Conservation (phyloP, 306 rosid species). For the Cucumis hystrix region DNA sequence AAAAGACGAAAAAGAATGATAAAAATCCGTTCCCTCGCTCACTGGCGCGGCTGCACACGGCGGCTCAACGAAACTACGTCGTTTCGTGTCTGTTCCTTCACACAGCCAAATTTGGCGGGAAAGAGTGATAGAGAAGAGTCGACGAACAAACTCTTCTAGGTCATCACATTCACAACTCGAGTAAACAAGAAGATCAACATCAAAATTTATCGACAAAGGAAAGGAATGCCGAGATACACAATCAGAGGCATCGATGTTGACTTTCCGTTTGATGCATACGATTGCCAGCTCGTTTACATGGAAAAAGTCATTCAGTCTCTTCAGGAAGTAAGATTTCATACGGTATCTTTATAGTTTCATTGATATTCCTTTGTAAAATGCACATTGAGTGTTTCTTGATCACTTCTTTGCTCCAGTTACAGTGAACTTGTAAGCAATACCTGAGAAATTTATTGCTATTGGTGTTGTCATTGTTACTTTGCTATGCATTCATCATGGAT, state of each 20-base stretch:
- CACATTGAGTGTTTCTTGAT: not conserved
- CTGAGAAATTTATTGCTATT: not conserved
- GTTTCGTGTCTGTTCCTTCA: not conserved
- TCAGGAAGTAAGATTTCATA: conserved; percentile 39
- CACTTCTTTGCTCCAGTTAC: not conserved
- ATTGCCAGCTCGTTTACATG: conserved; percentile 87
- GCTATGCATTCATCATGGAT: not conserved
- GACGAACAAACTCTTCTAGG: conserved; percentile 23
- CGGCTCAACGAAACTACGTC: not conserved
- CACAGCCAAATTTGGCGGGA: conserved; percentile 35
- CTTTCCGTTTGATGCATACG: conserved; percentile 83
- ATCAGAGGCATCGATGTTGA: conserved; percentile 73
- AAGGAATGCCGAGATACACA: conserved; percentile 64
- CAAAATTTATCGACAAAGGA: not conserved
- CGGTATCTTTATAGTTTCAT: not conserved
- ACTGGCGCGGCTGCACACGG: not conserved
- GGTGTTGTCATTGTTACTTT: not conserved
- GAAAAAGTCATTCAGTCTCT: conserved; percentile 87
- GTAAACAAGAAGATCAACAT: not conserved
- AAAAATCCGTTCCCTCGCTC: not conserved
- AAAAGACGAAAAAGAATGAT: too few species aligned
- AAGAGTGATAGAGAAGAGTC: conserved; percentile 7
- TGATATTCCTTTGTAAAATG: not conserved
- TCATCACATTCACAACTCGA: conserved; percentile 4
- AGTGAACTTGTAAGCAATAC: not conserved